Evolutionary conservation across 805 yeast genomes (phyloP).

Genomic region (Wickerhamiella hasegawae): DNA sequence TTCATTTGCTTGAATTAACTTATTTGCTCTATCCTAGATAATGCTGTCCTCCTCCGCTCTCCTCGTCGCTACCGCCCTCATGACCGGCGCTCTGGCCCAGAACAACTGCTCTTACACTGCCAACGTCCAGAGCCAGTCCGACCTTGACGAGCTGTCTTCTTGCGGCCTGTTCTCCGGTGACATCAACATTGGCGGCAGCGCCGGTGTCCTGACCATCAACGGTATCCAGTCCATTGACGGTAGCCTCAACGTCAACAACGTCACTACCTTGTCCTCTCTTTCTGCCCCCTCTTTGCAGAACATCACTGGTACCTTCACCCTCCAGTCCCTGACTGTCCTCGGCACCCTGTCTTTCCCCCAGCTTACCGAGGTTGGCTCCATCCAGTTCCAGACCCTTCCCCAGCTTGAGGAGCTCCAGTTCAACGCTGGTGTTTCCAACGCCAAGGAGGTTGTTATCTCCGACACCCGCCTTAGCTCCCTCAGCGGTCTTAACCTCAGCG

Average conservation of each 20-base stretch:
- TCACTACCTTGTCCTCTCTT: constrained; percentile 44
- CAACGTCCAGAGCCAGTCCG: constrained; percentile 71
- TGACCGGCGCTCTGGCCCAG: constrained; percentile 7
- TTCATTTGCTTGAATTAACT: no score
- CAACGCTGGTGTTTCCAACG: constrained; percentile 51
- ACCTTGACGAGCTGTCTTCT: constrained; percentile 53
- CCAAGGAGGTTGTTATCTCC: constrained; percentile 41
- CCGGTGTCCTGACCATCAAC: constrained; percentile 34
- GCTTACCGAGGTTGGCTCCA: constrained; percentile 66
- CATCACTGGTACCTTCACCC: constrained; percentile 53
- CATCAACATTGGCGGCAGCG: constrained; percentile 53
- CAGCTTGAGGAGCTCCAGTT: constrained; percentile 60
- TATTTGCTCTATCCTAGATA: no score
- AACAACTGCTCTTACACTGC: constrained; percentile 21
- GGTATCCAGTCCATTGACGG: constrained; percentile 70
- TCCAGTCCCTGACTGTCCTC: constrained; percentile 51
- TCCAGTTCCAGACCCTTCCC: constrained; percentile 73
- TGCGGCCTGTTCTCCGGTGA: constrained; percentile 77
- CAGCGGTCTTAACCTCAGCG: constrained; percentile 24
- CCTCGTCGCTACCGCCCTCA: constrained; percentile 9
- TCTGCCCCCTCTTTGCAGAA: constrained; percentile 65
- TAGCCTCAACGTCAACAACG: constrained; percentile 48
- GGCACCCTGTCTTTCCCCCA: constrained; percentile 56
- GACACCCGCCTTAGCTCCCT: constrained; percentile 27
- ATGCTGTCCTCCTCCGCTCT: constrained; percentile 9